Evolutionary conservation across 768 basidiomycete genomes (phyloP), one percentile per base, ranked within the genome.

Genomic region (Auriscalpium vulgare): DNA sequence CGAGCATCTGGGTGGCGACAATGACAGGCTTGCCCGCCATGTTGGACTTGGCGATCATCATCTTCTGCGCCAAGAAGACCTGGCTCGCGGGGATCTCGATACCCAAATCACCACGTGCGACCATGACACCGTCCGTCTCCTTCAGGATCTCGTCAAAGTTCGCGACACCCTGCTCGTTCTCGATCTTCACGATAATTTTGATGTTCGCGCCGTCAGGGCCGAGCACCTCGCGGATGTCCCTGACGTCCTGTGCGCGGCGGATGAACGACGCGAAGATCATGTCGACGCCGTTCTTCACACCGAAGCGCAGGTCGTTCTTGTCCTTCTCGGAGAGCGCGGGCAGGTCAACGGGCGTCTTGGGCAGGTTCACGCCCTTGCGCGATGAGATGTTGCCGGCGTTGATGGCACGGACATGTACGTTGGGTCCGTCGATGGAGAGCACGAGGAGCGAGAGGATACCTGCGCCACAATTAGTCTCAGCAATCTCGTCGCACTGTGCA

Each of bases 41-140:
- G 78, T 97, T 97, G 77, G 94, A 97, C 77, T 98, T 98, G 57
- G 95, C 84, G 65, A 98, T 99, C 95, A 99, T 99, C 95, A 98
- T 98, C 78, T 99, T 99, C 72, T 99, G 97, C 8, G 97, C 97
- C 66, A 98, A 78, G 81, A 99, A 99, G 47, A 99, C 97, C 68
- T 98, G 97, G 66, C 88, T 90, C 46, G 97, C 93, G n/a, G 97
- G 97, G 65, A 99, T 99, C 75, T 99, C 97, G 66, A 99, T 99
- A 71, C 97, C 97, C 51, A 99, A 80, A 70, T 99, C 97, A 72
- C 97, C 97, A 74, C 97, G 92, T 62, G 97, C 97, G 62, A 99
- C 97, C 97, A 99, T 99, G 64, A 99, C 97, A 76, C 97, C 97
- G 69, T 99, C 97, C 35, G 88, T 82, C 71, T 88, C 97, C 65